Conservation (phyloP, 2,329 filamentous ascomycete species). For the Colletotrichum truncatum region DNA sequence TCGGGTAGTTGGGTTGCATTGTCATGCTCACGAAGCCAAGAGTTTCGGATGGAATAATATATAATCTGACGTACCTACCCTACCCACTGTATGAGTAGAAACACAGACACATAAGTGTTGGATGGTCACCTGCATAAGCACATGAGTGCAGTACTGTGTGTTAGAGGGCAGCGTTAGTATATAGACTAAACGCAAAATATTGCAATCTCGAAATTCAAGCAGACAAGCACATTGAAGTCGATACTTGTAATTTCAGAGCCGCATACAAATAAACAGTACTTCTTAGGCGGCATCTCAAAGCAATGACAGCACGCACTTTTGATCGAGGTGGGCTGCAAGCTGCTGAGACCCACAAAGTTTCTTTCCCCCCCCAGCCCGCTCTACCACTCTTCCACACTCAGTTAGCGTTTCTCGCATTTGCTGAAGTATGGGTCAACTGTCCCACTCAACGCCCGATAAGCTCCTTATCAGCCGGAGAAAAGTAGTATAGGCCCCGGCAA, state of each 20-base stretch:
- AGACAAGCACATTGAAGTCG: no score
- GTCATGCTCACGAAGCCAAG: not conserved
- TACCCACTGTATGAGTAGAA: not conserved
- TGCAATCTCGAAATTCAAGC: no score
- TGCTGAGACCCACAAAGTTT: constrained; percentile 25
- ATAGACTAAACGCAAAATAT: no score
- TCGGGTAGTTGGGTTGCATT: constrained; percentile 3
- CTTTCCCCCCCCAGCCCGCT: constrained; percentile 13
- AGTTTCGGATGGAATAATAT: not conserved
- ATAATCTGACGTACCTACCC: constrained; percentile 6
- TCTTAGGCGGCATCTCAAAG: no score
- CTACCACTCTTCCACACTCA: not conserved
- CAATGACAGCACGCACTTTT: not conserved
- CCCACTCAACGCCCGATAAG: constrained; percentile 37
- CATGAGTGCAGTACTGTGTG: no score
- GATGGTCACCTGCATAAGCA: no score
- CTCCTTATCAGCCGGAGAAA: constrained; percentile 42
- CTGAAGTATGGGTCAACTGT: constrained; percentile 5
- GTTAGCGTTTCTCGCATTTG: not conserved
- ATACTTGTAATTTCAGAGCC: no score
- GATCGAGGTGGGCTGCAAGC: constrained; percentile 21
- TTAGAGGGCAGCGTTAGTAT: no score
- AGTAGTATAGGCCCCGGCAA: constrained; percentile 31
- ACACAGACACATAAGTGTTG: no score
- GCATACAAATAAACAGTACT: no score